phyloP scores from a whole-genome alignment of 257 asterid species.

The Salvia miltiorrhiza region DNA sequence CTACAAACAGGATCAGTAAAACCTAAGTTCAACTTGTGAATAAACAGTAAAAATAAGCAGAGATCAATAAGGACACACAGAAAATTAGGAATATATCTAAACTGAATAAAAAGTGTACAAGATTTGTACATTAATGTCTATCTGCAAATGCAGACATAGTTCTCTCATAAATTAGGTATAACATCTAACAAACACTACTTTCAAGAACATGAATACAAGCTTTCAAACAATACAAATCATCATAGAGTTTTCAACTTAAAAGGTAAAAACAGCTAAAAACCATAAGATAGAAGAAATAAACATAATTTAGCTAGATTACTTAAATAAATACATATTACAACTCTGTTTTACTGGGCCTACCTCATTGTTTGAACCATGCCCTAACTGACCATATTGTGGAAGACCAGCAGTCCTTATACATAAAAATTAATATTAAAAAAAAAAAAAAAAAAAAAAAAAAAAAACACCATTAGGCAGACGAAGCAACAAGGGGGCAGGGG shows the following conservation, averaged over 20 bases:
- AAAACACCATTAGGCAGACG: constrained; percentile 23
- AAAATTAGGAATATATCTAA: neutral
- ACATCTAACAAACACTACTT: neutral
- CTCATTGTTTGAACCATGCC: constrained; percentile 95
- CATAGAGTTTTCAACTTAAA: neutral
- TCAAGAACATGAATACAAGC: neutral
- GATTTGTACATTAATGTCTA: neutral
- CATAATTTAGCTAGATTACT: neutral
- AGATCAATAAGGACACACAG: too few relatives aligned
- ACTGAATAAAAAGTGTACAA: neutral
- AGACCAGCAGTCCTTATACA: constrained; percentile 86
- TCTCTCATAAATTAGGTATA: constrained; percentile 8
- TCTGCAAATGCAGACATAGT: neutral
- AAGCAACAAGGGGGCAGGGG: neutral
- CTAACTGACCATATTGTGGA: constrained; percentile 98
- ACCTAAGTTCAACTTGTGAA: neutral
- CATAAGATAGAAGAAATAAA: neutral
- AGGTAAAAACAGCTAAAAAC: neutral
- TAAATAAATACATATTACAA: neutral
- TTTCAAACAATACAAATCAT: neutral
- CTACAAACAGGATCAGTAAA: neutral
- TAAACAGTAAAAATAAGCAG: neutral
- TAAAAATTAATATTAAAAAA: constrained; percentile 20
- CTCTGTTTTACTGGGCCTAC: constrained; percentile 31
- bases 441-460: too few relatives aligned